Conservation (phyloP, 805 yeast species). For the Starmerella roubikii region DNA sequence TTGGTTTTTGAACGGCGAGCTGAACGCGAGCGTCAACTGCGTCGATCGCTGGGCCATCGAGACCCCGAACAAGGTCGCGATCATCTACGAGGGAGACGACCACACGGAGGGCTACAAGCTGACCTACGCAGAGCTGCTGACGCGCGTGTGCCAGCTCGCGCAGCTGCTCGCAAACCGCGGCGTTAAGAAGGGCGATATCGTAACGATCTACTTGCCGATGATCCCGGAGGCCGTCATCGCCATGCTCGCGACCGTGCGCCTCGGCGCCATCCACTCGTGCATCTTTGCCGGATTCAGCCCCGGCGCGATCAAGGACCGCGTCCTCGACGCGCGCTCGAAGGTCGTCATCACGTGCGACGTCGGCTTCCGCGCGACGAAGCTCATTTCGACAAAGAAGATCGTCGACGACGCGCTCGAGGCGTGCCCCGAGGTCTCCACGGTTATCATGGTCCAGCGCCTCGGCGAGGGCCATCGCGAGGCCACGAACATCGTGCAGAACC, state of each 20-base stretch:
- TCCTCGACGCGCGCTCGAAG: constrained; percentile 71
- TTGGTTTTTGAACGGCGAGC: constrained; percentile 88
- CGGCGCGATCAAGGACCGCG: constrained; percentile 82
- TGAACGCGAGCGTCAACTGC: constrained; percentile 86
- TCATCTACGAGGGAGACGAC: constrained; percentile 88
- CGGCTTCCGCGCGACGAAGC: constrained; percentile 78
- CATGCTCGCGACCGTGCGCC: constrained; percentile 81
- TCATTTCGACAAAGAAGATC: constrained; percentile 79
- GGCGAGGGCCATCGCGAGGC: constrained; percentile 1
- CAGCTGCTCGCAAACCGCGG: constrained; percentile 75
- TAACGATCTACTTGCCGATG: constrained; percentile 95
- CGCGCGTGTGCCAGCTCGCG: constrained; percentile 75
- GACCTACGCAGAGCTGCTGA: constrained; percentile 76
- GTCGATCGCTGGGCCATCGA: constrained; percentile 90
- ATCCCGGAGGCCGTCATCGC: constrained; percentile 91
- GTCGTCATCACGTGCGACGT: constrained; percentile 90
- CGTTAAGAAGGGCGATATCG: constrained; percentile 86
- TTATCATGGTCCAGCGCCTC: constrained; percentile 80
- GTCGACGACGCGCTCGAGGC: constrained; percentile 84
- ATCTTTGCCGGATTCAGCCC: constrained; percentile 95
- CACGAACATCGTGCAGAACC: constrained; percentile 50
- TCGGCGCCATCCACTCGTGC: constrained; percentile 94
- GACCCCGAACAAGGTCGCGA: constrained; percentile 58
- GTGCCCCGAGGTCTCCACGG: constrained; percentile 60
- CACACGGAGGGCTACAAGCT: constrained; percentile 56